Evolutionary conservation across 1,284 basidiomycete species (phyloP).

Genomic region (Malassezia nana): DNA sequence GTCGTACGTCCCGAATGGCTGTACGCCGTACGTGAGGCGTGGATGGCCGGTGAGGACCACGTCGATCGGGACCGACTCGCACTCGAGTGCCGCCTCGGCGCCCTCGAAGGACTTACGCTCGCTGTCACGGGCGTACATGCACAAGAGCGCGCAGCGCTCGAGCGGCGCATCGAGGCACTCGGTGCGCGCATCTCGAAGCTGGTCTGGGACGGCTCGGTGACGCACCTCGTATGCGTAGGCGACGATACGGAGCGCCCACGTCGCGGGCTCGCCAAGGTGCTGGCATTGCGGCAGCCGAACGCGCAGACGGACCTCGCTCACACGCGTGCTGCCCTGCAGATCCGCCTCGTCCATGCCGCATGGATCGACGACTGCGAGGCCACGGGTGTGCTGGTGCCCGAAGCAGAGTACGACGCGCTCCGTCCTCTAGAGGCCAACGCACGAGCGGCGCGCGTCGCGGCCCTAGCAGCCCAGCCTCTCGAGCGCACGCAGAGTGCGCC

Average conservation of each 20-base stretch:
- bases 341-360: slow-evolving; percentile 68
- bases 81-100: slow-evolving; percentile 56
- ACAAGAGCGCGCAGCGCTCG: slow-evolving; percentile 15
- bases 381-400: slow-evolving; percentile 54
- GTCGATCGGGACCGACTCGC: slow-evolving; percentile 59
- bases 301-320: neutral
- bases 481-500: slow-evolving; percentile 6
- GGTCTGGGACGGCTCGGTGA: slow-evolving; percentile 45
- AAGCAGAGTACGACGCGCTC: slow-evolving; percentile 29
- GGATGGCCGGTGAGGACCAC: slow-evolving; percentile 62
- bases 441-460: slow-evolving; percentile 3
- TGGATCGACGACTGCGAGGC: slow-evolving; percentile 73
- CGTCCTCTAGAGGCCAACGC: slow-evolving; percentile 10
- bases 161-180: slow-evolving; percentile 17
- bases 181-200: slow-evolving; percentile 22
- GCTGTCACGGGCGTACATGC: slow-evolving; percentile 17
- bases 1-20: slow-evolving; percentile 67
- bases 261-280: slow-evolving; percentile 49
- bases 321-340: slow-evolving; percentile 54
- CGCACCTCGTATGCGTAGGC: slow-evolving; percentile 47
- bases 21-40: slow-evolving; percentile 58
- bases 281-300: slow-evolving; percentile 16
- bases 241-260: slow-evolving; percentile 31
- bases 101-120: slow-evolving; percentile 59
- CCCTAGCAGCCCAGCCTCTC: neutral